A percentile compares a stretch with the other conserved stretches of the same genome.
These are phyloP conservation scores for Penicillium griseofulvum DNA, from an alignment of 2,329 filamentous ascomycete species.

Conservation along the genomic window DNA sequence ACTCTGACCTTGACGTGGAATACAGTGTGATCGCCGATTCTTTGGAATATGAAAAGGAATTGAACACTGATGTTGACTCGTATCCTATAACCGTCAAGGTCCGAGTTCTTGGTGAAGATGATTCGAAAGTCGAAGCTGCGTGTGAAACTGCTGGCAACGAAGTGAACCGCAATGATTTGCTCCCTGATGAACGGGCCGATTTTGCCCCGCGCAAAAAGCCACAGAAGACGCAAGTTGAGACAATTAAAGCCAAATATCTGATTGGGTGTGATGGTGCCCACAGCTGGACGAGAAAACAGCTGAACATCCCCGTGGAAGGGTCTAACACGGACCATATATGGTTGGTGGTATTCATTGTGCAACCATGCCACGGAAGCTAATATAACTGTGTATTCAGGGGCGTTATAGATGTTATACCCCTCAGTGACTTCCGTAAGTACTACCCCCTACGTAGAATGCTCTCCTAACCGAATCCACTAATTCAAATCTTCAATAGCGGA, in stretches of 20 bases:
- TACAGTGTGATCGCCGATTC: slow-evolving; percentile 58
- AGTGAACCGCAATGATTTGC: slow-evolving; percentile 59
- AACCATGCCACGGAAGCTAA: not conserved
- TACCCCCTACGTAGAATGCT: too few relatives aligned
- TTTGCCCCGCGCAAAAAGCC: slow-evolving; percentile 34
- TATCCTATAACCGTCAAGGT: slow-evolving; percentile 63
- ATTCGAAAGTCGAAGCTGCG: slow-evolving; percentile 43
- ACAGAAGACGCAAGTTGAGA: slow-evolving; percentile 33
- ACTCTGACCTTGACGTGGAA: slow-evolving; percentile 58
- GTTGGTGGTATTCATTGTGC: slow-evolving; percentile 8
- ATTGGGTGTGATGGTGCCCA: slow-evolving; percentile 69
- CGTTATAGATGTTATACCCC: slow-evolving; percentile 52
- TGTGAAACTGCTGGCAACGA: slow-evolving; percentile 47
- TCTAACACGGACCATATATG: slow-evolving; percentile 50
- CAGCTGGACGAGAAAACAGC: slow-evolving; percentile 60
- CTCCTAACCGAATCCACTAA: not conserved
- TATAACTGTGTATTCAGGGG: slow-evolving; percentile 30
- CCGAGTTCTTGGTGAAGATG: slow-evolving; percentile 57
- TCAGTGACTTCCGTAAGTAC: slow-evolving; percentile 41
- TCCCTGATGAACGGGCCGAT: slow-evolving; percentile 57
- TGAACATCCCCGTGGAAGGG: slow-evolving; percentile 57
- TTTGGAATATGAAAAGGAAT: slow-evolving; percentile 54
- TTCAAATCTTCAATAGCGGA: slow-evolving; percentile 38
- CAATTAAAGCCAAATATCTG: slow-evolving; percentile 60
- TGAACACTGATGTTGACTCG: slow-evolving; percentile 47